Evolutionary conservation across 305 asterid species (phyloP).

Genomic region (Rubia balearica): DNA sequence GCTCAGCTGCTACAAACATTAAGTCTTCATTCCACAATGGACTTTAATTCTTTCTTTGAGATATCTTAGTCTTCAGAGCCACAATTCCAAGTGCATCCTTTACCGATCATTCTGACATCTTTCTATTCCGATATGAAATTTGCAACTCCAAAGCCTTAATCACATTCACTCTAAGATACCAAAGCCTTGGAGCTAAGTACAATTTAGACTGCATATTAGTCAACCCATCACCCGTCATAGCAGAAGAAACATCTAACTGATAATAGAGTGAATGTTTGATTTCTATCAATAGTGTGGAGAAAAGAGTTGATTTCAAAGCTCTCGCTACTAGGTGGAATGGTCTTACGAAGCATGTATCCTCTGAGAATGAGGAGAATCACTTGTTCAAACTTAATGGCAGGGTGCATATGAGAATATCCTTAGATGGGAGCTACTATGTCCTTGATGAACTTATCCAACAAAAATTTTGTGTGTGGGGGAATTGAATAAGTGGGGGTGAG

Average conservation of each 20-base stretch:
- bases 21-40: constrained; percentile 86
- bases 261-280: constrained; percentile 13
- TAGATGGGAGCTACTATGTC: too few species aligned
- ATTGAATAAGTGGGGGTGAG: too few species aligned
- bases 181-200: constrained; percentile 69
- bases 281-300: too few species aligned
- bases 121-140: constrained; percentile 42
- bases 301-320: too few species aligned
- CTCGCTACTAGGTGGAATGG: too few species aligned
- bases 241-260: constrained; percentile 47
- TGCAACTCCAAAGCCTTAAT: constrained; percentile 79
- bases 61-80: constrained; percentile 45
- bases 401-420: too few species aligned
- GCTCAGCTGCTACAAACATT: constrained; percentile 79
- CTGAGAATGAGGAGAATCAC: too few species aligned
- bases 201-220: constrained; percentile 62
- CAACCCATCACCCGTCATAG: constrained; percentile 51
- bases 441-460: too few species aligned
- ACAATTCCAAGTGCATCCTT: constrained; percentile 42
- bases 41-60: constrained; percentile 32
- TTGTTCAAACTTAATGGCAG: too few species aligned
- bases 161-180: constrained; percentile 78
- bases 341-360: too few species aligned
- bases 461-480: too few species aligned
- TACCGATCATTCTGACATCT: constrained; percentile 42